Base-by-base conservation (phyloP, 148 eudicot species). In the Selenicereus undatus region DNA sequence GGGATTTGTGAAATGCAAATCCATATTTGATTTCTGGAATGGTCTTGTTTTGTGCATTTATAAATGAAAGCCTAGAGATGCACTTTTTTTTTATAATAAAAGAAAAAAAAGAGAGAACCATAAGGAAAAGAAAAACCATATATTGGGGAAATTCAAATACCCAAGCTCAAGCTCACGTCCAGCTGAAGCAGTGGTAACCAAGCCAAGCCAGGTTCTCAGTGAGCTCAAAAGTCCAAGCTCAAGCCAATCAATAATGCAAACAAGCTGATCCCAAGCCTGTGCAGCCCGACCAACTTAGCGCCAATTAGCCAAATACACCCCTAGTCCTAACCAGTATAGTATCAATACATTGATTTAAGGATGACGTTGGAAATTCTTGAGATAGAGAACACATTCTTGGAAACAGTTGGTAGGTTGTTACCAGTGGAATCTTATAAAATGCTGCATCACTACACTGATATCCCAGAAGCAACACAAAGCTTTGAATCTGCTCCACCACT, bases 401-500 rank as follows among this genome's bases (percentile, higher is more conserved):
- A 60, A 60, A 60, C 4, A 66, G 18, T 66, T 66, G 0, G 32
- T 12, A n/a, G 71, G 56, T n/a, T 48, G 20, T 74, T 84, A 80
- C 83, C 86, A 62, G 69, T 45, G 62, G 22, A 76, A 79, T 29
- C 24, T 21, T 45, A 48, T 79, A 11, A n/a, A 69, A n/a, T 26
- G 27, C 77, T n/a, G 69, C 78, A 58, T 89, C 88, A 90, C 87
- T 74, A 72, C 77, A 92, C 88, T 74, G 89, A 84, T 82, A 92
- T 82, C 54, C 87, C 95, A 24, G 98, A 92, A 70, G 95, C 87
- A 77, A 91, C 90, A 80, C 91, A 85, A 78, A 95, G 95, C 88
- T 91, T 91, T 6, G 94, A 89, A 87, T 96, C 99, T 64, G 81
- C 97, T 71, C 99, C 99, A 42, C 99, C 98, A 45, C 98, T 96